Evolutionary conservation across 768 basidiomycete species (phyloP), one percentile per base, ranked within the genome.

Genomic region (Boletus sp.): DNA sequence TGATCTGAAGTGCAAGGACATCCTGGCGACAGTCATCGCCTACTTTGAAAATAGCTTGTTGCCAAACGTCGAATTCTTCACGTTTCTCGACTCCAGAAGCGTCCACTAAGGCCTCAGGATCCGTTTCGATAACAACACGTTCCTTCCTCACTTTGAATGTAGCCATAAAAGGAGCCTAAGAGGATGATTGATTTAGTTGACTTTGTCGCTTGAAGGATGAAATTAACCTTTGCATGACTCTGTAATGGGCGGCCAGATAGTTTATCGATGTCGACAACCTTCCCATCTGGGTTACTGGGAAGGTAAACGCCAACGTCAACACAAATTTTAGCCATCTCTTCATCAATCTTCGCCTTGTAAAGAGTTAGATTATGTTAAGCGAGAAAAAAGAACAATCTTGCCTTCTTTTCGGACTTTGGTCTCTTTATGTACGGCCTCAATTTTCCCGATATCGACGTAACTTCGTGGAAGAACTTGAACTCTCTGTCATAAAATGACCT

Each of bases 21-120:
- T 99, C 97, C 72, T 99, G 97, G 42, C 97, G 85, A 71, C 97
- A 99, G 69, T 99, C 97, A 69, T 99, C 97, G 54, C 97, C 97
- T 56, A 99, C 97, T 79, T 99, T 99, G 86, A 99, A 99, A 60
- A 99, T 99, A 1, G 97, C 97, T 62, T 93, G 89, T 58, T 96
- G 93, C 95, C 93, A 98, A 46, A 95, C 87, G 59, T 98, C 94
- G 67, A 89, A 92, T 63, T 87, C 80, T 45, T 78, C 77, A 30
- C 73, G 80, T 44, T 74, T 85, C 65, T 86, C 84, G 32, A 77
- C 69, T 5, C 81, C 84, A 14, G 74, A 78, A n/a, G 78, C 83
- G 29, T 87, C 82, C 50, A 92, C 70, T 29, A 94, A 76, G 17
- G 86, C 85, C 56, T 94, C 89, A 0, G 90, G 85, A 66, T 94